Percentiles rank a stretch among this genome's conserved stretches.
Evolutionary conservation across 2,329 filamentous ascomycete species (phyloP).

Genomic region (Alternaria ethzedia): DNA sequence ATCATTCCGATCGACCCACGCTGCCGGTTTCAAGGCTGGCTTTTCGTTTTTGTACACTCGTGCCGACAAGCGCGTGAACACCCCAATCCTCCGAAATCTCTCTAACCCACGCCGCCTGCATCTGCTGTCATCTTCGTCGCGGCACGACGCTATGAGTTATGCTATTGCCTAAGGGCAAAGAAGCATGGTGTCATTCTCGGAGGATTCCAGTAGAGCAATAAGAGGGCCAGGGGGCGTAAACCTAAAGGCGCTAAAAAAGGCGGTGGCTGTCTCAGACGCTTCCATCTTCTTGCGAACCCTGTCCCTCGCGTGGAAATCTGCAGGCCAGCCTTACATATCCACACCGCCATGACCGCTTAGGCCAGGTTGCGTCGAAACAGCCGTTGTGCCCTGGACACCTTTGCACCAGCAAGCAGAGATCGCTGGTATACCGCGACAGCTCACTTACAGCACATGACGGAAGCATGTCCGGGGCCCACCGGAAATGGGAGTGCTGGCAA

Average conservation of each 20-base stretch:
- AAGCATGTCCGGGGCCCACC: constrained; percentile 30
- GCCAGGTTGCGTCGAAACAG: constrained; percentile 35
- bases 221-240: constrained; percentile 25
- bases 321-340: constrained; percentile 46
- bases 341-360: constrained; percentile 36
- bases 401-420: constrained; percentile 25
- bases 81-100: constrained; percentile 19
- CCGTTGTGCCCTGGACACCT: constrained; percentile 43
- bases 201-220: constrained; percentile 39
- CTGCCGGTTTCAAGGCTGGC: constrained; percentile 7
- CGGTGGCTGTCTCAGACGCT: constrained; percentile 44
- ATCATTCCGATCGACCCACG: constrained; percentile 18
- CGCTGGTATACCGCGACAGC: constrained; percentile 26
- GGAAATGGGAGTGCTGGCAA: constrained; percentile 8
- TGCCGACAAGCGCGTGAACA: constrained; percentile 13
- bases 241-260: constrained; percentile 44
- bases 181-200: constrained; percentile 29
- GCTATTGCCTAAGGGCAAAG: constrained; percentile 15
- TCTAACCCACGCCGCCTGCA: constrained; percentile 19
- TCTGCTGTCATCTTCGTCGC: constrained; percentile 14
- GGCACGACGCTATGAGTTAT: constrained; percentile 12
- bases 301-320: constrained; percentile 47
- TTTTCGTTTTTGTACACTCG: constrained; percentile 3
- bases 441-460: constrained; percentile 39
- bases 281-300: constrained; percentile 31